Evolutionary conservation across 257 asterid genomes (phyloP).

Genomic region (Solanum tacnaense): DNA sequence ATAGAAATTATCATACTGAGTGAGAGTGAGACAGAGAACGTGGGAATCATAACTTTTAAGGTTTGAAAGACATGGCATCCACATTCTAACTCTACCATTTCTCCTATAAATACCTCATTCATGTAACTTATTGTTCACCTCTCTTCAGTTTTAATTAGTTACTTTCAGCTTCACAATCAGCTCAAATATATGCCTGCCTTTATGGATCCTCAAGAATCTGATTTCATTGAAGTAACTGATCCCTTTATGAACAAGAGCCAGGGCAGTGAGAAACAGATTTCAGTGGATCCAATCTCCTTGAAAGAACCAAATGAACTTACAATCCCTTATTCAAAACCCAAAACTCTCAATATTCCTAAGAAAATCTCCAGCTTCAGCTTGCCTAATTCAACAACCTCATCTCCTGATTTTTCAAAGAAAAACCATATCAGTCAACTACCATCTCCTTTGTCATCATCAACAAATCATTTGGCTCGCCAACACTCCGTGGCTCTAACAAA

Average conservation of each 20-base stretch:
- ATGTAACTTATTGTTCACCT: background rate
- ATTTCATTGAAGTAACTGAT: background rate
- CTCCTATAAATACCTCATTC: background rate
- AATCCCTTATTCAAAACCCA: conserved; percentile 1
- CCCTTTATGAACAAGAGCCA: background rate
- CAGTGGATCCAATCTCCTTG: conserved; percentile 2
- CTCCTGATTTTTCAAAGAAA: conserved; percentile 25
- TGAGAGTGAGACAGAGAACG: background rate
- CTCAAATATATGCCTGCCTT: background rate
- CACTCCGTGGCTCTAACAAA: conserved; percentile 61
- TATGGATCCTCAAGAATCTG: background rate
- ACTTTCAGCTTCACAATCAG: background rate
- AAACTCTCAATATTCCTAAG: conserved; percentile 11
- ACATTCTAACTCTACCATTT: background rate
- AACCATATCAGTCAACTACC: conserved; percentile 7
- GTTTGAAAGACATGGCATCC: background rate
- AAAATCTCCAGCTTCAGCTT: conserved; percentile 51
- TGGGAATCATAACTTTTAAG: conserved; percentile 6
- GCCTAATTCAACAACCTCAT: conserved; percentile 39
- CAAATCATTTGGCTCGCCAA: conserved; percentile 27
- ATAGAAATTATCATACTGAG: background rate
- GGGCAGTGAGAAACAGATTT: background rate
- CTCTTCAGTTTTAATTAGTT: background rate
- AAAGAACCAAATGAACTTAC: background rate
- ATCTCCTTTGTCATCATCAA: conserved; percentile 7